Conservation (phyloP, 202 grass and related monocot species). For the Carex arenaria region DNA sequence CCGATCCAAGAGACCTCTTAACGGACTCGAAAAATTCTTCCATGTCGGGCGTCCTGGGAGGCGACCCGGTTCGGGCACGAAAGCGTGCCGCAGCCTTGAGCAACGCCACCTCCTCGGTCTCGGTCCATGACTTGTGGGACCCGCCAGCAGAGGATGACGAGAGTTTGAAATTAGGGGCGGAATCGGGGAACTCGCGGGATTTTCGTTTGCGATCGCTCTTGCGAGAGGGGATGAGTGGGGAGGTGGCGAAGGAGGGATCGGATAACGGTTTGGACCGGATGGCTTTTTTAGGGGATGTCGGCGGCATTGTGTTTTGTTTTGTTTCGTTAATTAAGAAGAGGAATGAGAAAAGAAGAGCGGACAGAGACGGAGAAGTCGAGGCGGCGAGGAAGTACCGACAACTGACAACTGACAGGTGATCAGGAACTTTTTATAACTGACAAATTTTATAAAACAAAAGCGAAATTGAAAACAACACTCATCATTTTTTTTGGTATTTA, state of each 20-base stretch:
- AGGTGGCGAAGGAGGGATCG: slow-evolving; percentile 40
- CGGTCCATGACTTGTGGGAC: slow-evolving; percentile 34
- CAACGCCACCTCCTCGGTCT: slow-evolving; percentile 51
- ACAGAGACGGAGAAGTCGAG: slow-evolving; percentile 10
- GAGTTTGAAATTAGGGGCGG: background rate
- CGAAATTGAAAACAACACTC: no score
- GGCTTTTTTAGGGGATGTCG: background rate
- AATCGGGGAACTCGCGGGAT: slow-evolving; percentile 34
- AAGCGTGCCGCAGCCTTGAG: slow-evolving; percentile 44
- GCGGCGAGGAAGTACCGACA: background rate
- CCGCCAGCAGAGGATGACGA: background rate
- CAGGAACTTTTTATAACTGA: no score
- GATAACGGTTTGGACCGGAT: background rate
- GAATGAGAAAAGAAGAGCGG: background rate
- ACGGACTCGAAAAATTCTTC: slow-evolving; percentile 36
- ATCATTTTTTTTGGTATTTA: no score
- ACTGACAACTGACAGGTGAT: no score
- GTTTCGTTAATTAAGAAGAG: background rate
- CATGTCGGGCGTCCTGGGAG: slow-evolving; percentile 39
- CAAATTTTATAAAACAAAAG: no score
- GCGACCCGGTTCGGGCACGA: slow-evolving; percentile 38
- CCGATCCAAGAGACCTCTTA: slow-evolving; percentile 23
- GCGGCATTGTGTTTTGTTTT: slow-evolving; percentile 42
- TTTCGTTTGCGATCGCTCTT: slow-evolving; percentile 49
- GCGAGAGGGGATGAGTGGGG: slow-evolving; percentile 25